phyloP scores from a whole-genome alignment of 805 yeast genomes.

The Teunomyces atbi region DNA sequence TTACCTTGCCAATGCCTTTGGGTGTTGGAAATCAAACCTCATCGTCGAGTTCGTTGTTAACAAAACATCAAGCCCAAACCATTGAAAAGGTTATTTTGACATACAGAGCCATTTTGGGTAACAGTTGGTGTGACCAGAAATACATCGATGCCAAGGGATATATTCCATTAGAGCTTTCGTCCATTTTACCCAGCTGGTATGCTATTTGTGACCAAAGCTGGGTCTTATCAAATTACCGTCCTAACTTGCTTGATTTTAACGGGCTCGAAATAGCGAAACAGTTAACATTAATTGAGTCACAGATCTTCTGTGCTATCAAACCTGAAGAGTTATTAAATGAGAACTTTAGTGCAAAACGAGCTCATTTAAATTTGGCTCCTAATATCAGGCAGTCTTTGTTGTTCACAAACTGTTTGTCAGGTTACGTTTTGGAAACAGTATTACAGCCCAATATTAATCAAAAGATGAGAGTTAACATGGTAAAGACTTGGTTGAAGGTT shows the following conservation, averaged over 20 bases:
- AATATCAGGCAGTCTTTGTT: conserved; percentile 59
- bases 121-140: conserved; percentile 43
- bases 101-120: conserved; percentile 52
- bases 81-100: conserved; percentile 52
- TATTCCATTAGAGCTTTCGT: conserved; percentile 29
- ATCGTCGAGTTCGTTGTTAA: conserved; percentile 36
- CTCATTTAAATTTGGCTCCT: conserved; percentile 58
- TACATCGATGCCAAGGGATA: conserved; percentile 30
- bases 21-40: conserved; percentile 41
- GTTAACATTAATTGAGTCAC: conserved; percentile 68
- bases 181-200: conserved; percentile 48
- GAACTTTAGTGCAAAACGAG: conserved; percentile 59
- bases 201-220: conserved; percentile 53
- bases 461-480: conserved; percentile 51
- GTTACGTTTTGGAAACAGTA: conserved; percentile 69
- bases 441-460: conserved; percentile 50
- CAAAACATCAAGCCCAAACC: conserved; percentile 37
- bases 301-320: conserved; percentile 59
- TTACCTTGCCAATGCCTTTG: conserved; percentile 40
- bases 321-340: conserved; percentile 67
- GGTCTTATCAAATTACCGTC: conserved; percentile 54
- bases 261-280: conserved; percentile 78
- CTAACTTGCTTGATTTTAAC: conserved; percentile 56
- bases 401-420: conserved; percentile 71
- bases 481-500: conserved; percentile 71